Conservation (phyloP, 306 rosid genomes). For the Cicer cuneatum region DNA sequence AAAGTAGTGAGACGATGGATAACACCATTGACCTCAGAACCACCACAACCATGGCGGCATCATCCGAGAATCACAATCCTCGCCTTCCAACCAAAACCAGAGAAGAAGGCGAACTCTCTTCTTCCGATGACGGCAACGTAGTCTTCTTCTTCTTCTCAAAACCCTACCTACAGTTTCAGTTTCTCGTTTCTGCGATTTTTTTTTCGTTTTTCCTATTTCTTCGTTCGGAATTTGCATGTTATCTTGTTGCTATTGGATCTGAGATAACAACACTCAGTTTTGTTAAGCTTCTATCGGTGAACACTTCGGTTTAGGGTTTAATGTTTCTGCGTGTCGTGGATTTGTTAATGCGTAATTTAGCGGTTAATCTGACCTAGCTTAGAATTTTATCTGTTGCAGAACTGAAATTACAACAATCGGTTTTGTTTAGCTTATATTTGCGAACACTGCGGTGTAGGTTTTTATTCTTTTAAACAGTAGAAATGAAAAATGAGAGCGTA, state of each 20-base stretch:
- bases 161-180: slow-evolving; percentile 35
- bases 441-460: slow-evolving; percentile 9
- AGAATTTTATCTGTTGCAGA: not conserved
- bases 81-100: slow-evolving; percentile 47
- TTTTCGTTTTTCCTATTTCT: not conserved
- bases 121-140: slow-evolving; percentile 61
- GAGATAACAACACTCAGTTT: not conserved
- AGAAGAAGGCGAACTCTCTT: slow-evolving; percentile 93
- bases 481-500: not conserved
- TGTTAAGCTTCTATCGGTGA: not conserved
- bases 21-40: slow-evolving; percentile 43
- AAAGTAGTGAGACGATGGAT: slow-evolving; percentile 38
- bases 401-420: not conserved
- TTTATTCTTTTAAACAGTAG: not conserved
- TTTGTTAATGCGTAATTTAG: too few relatives aligned
- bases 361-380: too few relatives aligned
- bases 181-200: slow-evolving; percentile 3
- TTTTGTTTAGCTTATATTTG: not conserved
- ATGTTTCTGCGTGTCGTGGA: too few relatives aligned
- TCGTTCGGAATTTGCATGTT: not conserved
- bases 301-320: not conserved
- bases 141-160: slow-evolving; percentile 38
- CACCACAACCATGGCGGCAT: slow-evolving; percentile 41
- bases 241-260: slow-evolving; percentile 30
- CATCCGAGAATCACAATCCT: slow-evolving; percentile 38